Conservation (phyloP, 345 rosid species). For the Linum lewisii region DNA sequence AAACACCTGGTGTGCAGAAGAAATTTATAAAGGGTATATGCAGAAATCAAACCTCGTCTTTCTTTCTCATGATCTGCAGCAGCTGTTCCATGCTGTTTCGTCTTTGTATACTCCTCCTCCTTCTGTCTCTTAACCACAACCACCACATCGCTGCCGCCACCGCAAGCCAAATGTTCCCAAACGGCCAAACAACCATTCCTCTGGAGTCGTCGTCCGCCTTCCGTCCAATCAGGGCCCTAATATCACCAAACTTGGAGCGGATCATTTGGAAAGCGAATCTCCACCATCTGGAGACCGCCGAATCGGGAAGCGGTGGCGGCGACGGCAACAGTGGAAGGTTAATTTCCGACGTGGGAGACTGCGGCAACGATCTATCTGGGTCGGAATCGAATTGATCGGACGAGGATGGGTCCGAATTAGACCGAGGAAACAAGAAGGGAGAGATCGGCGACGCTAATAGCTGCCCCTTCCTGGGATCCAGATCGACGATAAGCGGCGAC, state of each 20-base stretch:
- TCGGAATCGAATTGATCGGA: constrained; percentile 1
- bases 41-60: constrained; percentile 30
- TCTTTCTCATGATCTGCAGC: constrained; percentile 27
- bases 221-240: constrained; percentile 9
- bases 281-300: constrained; percentile 17
- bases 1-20: constrained; percentile 14
- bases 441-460: constrained; percentile 1
- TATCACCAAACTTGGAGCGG: constrained; percentile 19
- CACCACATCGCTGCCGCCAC: constrained; percentile 31
- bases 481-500: background rate
- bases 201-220: background rate
- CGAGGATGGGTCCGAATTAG: constrained; percentile 1
- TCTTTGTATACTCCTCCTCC: constrained; percentile 16
- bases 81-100: constrained; percentile 18
- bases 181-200: constrained; percentile 11
- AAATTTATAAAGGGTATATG: background rate
- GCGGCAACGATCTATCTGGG: background rate
- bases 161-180: constrained; percentile 21
- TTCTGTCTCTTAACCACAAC: constrained; percentile 20
- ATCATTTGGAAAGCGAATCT: constrained; percentile 18
- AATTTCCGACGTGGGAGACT: background rate
- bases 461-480: constrained; percentile 1
- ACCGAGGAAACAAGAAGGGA: background rate
- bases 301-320: background rate
- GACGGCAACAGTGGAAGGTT: background rate